A percentile compares a stretch with the other conserved stretches of the same genome.
Conservation (phyloP, 2,329 filamentous ascomycete genomes). For the Fusarium sp. region DNA sequence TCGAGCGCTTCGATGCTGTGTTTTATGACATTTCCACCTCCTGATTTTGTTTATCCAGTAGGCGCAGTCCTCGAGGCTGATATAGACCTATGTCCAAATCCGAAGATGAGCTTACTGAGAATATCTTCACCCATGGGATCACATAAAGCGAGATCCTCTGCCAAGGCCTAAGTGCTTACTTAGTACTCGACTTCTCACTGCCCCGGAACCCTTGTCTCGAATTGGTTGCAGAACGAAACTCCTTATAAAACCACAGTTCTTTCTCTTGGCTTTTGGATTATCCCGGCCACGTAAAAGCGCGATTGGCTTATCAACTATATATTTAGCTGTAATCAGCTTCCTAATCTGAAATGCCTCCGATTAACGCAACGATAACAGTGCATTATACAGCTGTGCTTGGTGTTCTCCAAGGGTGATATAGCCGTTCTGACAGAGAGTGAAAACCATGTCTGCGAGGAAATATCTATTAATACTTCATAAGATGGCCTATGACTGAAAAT, state of each 20-base stretch:
- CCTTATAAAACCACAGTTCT: neutral
- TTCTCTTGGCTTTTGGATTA: neutral
- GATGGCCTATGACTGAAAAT: neutral
- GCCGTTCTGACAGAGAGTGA: neutral
- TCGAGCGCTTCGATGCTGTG: accelerated
- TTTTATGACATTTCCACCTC: accelerated
- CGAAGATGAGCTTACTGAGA: neutral
- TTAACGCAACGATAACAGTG: neutral
- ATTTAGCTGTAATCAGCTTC: neutral
- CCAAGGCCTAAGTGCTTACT: neutral
- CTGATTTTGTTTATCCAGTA: accelerated
- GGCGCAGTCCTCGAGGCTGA: accelerated
- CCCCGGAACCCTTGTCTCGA: neutral
- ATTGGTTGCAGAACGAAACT: neutral
- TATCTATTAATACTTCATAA: neutral
- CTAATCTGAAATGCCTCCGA: neutral
- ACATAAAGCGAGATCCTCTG: neutral
- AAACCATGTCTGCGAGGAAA: too few species aligned
- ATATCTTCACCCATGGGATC: neutral
- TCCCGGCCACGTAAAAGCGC: too few species aligned
- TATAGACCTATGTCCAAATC: accelerated
- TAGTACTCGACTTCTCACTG: neutral
- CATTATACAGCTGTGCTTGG: neutral
- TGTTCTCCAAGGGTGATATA: neutral
- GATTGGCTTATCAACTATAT: neutral